Conservation (phyloP, 257 asterid genomes). For the Mitragyna speciosa region DNA sequence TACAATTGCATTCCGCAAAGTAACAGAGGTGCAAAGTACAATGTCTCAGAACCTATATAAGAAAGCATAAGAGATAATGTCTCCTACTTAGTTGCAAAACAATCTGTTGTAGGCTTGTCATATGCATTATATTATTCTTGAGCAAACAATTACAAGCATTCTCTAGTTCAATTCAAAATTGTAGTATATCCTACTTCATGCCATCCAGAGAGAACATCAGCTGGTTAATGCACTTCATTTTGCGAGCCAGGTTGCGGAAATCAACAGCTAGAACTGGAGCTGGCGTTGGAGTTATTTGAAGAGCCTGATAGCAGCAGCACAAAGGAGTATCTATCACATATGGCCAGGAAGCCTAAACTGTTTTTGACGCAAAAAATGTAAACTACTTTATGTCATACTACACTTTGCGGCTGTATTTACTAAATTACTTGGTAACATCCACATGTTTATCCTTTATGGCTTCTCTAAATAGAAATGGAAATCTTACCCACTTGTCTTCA, state of each 20-base stretch:
- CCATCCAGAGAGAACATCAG: not conserved
- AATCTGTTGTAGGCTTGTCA: not conserved
- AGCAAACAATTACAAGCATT: not conserved
- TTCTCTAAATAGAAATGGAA: not conserved
- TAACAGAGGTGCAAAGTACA: not conserved
- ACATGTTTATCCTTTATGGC: not conserved
- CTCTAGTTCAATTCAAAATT: not conserved
- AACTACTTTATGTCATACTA: not conserved
- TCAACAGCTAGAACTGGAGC: conserved; percentile 21
- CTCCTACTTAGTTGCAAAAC: not conserved
- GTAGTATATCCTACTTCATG: not conserved
- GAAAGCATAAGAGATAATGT: not conserved
- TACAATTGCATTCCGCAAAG: not conserved
- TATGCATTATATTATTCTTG: not conserved
- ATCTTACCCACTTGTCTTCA: not conserved
- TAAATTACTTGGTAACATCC: not conserved
- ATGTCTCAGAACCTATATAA: not conserved
- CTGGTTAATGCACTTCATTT: not conserved
- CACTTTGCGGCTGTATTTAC: not conserved
- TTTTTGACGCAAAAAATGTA: not conserved
- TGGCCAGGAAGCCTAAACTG: not conserved
- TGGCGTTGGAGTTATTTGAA: conserved; percentile 9
- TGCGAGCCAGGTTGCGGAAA: not conserved
- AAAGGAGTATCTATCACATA: conserved; percentile 14
- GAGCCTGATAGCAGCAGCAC: conserved; percentile 23